Evolutionary conservation across 2,329 filamentous ascomycete species (phyloP).

Genomic region (Bretziella fagacearum): DNA sequence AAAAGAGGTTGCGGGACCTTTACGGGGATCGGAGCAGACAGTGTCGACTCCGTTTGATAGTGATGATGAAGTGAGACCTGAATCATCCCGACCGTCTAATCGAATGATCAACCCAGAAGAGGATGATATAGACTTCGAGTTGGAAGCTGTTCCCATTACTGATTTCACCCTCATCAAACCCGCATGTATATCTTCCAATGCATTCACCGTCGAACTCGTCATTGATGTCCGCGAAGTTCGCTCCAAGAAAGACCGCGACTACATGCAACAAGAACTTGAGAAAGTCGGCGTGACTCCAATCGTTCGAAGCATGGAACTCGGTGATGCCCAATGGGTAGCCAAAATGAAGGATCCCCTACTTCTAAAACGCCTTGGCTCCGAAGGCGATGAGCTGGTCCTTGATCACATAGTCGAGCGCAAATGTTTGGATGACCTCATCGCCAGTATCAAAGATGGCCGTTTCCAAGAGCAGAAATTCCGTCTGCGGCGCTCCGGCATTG

Average conservation of each 20-base stretch:
- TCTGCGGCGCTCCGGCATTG: conserved; percentile 52
- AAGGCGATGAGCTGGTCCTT: conserved; percentile 54
- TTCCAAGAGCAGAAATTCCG: conserved; percentile 79
- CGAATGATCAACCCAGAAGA: no score
- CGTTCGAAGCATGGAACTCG: conserved; percentile 52
- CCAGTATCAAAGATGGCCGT: conserved; percentile 65
- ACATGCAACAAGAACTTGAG: conserved; percentile 54
- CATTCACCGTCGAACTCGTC: conserved; percentile 55
- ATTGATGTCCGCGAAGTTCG: conserved; percentile 62
- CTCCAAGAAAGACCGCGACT: conserved; percentile 55
- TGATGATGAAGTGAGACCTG: no score
- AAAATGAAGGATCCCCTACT: conserved; percentile 45
- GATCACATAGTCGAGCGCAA: conserved; percentile 74
- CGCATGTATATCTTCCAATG: conserved; percentile 43
- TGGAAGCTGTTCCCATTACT: background rate
- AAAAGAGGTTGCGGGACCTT: background rate
- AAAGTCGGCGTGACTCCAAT: conserved; percentile 49
- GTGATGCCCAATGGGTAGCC: conserved; percentile 66
- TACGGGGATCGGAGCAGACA: background rate
- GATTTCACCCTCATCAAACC: conserved; percentile 28
- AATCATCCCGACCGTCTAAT: no score
- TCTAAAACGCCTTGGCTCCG: conserved; percentile 37
- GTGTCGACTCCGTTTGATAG: background rate
- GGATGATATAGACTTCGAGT: background rate
- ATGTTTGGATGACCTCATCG: conserved; percentile 60